Percentiles rank a stretch among this genome's conserved stretches.
Conservation (phyloP, 257 asterid species). For the Coffea eugenioides region DNA sequence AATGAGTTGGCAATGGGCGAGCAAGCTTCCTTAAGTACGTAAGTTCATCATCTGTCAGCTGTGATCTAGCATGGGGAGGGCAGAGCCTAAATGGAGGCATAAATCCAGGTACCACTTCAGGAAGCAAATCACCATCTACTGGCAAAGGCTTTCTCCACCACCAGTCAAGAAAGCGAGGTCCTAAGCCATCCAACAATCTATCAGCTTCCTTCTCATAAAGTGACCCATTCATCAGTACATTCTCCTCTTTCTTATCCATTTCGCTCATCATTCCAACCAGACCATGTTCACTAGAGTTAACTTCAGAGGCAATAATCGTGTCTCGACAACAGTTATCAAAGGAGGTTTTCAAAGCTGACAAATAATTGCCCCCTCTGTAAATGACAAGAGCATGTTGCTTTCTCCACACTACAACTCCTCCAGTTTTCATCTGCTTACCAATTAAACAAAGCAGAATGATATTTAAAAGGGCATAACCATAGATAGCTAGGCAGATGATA, state of each 20-base stretch:
- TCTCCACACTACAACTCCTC: slow-evolving; percentile 76
- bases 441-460: slow-evolving; percentile 7
- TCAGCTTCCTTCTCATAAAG: slow-evolving; percentile 80
- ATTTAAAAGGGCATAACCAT: slow-evolving; percentile 11
- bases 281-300: slow-evolving; percentile 27
- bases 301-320: slow-evolving; percentile 20
- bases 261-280: slow-evolving; percentile 29
- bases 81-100: slow-evolving; percentile 69
- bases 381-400: slow-evolving; percentile 72
- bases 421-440: slow-evolving; percentile 65
- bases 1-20: slow-evolving; percentile 80
- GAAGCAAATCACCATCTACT: slow-evolving; percentile 89
- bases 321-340: slow-evolving; percentile 16
- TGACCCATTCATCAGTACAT: slow-evolving; percentile 33
- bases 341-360: slow-evolving; percentile 24
- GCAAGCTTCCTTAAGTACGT: slow-evolving; percentile 82
- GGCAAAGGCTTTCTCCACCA: slow-evolving; percentile 94
- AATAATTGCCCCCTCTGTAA: slow-evolving; percentile 61
- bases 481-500: slow-evolving; percentile 2
- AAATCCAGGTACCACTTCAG: slow-evolving; percentile 69
- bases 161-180: slow-evolving; percentile 96
- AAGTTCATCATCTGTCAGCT: slow-evolving; percentile 73
- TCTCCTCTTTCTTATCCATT: slow-evolving; percentile 36
- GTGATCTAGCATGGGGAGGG: slow-evolving; percentile 65
- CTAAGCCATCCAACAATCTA: slow-evolving; percentile 81